A percentile compares a stretch with the other conserved stretches of the same genome.
Conservation (phyloP, 2,329 filamentous ascomycete genomes). For the Arachnopeziza araneosa region DNA sequence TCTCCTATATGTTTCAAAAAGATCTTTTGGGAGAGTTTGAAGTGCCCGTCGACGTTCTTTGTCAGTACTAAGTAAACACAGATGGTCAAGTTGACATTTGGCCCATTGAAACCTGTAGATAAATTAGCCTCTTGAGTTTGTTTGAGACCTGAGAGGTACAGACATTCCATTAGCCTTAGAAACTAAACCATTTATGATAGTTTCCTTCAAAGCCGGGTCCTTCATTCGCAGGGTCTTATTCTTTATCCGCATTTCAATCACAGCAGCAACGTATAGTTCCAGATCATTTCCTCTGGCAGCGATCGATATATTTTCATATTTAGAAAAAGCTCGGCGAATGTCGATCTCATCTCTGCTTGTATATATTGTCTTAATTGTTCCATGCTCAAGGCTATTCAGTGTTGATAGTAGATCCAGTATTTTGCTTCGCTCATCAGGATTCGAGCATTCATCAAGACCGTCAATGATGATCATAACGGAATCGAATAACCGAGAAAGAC, state of each 20-base stretch:
- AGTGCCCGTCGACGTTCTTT: constrained; percentile 16
- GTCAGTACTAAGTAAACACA: constrained; percentile 19
- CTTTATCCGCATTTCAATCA: constrained; percentile 9
- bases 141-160: not conserved
- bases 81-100: constrained; percentile 15
- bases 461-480: constrained; percentile 8
- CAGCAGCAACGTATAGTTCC: constrained; percentile 14
- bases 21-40: constrained; percentile 11
- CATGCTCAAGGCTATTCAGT: not conserved
- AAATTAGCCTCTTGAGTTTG: not conserved
- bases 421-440: constrained; percentile 4
- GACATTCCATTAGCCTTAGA: constrained; percentile 18
- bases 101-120: constrained; percentile 14
- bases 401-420: constrained; percentile 2
- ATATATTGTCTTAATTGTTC: constrained; percentile 8
- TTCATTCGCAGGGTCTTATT: constrained; percentile 4
- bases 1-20: constrained; percentile 26
- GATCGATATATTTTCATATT: constrained; percentile 11
- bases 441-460: constrained; percentile 8
- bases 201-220: constrained; percentile 7
- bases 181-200: constrained; percentile 11
- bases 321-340: constrained; percentile 2
- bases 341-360: constrained; percentile 10
- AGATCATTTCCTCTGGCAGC: constrained; percentile 14
- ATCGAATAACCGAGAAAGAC: constrained; percentile 2